Percentiles rank a stretch among this genome's conserved stretches.
Conservation (phyloP, 176 grass and related monocot species). For the Metroxylon sagu region DNA sequence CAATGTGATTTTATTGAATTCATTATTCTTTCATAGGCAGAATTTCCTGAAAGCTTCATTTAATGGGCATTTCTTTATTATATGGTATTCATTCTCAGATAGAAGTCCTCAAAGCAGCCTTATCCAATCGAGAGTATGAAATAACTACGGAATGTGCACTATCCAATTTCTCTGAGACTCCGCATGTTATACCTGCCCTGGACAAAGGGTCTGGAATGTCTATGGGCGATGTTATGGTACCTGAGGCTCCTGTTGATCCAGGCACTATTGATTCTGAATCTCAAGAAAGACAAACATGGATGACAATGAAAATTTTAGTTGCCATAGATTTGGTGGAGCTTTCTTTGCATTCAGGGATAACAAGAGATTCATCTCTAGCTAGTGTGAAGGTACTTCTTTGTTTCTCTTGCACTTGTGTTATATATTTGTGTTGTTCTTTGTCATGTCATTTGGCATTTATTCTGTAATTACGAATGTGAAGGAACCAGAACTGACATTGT, state of each 20-base stretch:
- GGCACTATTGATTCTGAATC: slow-evolving; percentile 33
- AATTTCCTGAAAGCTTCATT: background rate
- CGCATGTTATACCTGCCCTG: slow-evolving; percentile 57
- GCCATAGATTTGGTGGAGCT: slow-evolving; percentile 79
- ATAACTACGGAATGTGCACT: slow-evolving; percentile 80
- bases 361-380: slow-evolving; percentile 84
- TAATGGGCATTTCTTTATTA: background rate
- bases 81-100: slow-evolving; percentile 34
- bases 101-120: slow-evolving; percentile 77
- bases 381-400: slow-evolving; percentile 47
- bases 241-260: slow-evolving; percentile 39
- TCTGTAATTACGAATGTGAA: too few relatives aligned
- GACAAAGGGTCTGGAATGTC: slow-evolving; percentile 38
- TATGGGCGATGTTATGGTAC: slow-evolving; percentile 28
- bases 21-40: background rate
- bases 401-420: too few relatives aligned
- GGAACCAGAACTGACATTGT: too few relatives aligned
- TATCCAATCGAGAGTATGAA: slow-evolving; percentile 92
- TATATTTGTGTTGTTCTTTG: too few relatives aligned
- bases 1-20: slow-evolving; percentile 9
- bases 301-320: slow-evolving; percentile 63
- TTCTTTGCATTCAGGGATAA: slow-evolving; percentile 72
- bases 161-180: slow-evolving; percentile 89
- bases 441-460: too few relatives aligned
- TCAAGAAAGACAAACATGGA: slow-evolving; percentile 47